Evolutionary conservation across 139 green algal species (phyloP).

Genomic region (Chlamydomonas sp.): DNA sequence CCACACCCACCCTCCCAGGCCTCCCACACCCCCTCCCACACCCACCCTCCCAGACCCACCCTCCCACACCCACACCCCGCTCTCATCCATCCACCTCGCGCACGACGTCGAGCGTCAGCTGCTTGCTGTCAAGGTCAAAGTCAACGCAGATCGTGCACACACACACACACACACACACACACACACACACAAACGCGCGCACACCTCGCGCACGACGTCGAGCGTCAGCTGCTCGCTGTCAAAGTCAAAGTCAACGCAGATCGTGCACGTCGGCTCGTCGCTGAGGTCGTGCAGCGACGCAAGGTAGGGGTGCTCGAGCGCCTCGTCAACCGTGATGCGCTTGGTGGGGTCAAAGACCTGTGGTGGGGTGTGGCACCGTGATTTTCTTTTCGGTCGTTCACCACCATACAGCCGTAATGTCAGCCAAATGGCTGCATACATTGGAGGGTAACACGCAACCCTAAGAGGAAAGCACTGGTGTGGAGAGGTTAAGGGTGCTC

Average conservation of each 20-base stretch:
- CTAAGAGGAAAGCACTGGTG: neutral
- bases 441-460: neutral
- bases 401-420: too few species aligned
- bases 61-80: too few species aligned
- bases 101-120: neutral
- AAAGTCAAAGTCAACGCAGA: slow-evolving; percentile 15
- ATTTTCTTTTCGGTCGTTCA: too few species aligned
- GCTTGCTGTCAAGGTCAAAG: neutral
- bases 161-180: too few species aligned
- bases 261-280: slow-evolving; percentile 53
- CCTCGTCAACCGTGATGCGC: slow-evolving; percentile 72
- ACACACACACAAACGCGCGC: too few species aligned
- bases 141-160: too few species aligned
- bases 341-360: slow-evolving; percentile 79
- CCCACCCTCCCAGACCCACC: too few species aligned
- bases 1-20: too few species aligned
- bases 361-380: slow-evolving; percentile 68
- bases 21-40: too few species aligned
- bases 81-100: too few species aligned
- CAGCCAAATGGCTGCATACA: neutral
- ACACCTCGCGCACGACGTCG: slow-evolving; percentile 4
- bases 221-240: slow-evolving; percentile 5
- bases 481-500: slow-evolving; percentile 72
- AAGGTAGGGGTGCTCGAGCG: slow-evolving; percentile 82
- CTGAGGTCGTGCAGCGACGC: slow-evolving; percentile 65